Base-by-base conservation (phyloP, 306 rosid genomes). In the Canavalia gladiata region DNA sequence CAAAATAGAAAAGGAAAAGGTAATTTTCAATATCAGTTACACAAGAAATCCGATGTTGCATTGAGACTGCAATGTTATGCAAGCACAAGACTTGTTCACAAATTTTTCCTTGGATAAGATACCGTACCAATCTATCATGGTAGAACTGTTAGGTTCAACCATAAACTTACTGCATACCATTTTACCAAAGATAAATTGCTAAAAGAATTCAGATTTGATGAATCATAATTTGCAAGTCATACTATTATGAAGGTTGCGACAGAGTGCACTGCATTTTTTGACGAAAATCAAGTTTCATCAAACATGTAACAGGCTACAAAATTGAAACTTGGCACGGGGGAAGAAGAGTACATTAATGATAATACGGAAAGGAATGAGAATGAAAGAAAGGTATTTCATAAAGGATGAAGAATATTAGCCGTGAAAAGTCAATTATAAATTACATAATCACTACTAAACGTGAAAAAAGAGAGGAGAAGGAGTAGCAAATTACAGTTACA, bases 151-250 rank as follows among this genome's bases (percentile, higher is more conserved):
- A 54, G 68, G 8, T 54, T 78, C 57, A 67, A 8, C 34, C 11
- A 29, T 13, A 54, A 76, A 35, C 51, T 42, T 2, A 59, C 18
- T 4, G 65, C 30, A 34, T 10, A 41, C 12, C 66, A 18, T 18
- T 18, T 37, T 37, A n/a, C 50, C 77, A 49, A 12, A 6, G 46
- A 6, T 12, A 9, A 63, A 52, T 52, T 77, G 63, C 78, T 3
- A 34, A 57, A 64, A 82, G 76, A 82, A 75, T 71, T 64, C 58
- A 46, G 34, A 35, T n/a, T 7, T 63, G 56, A 56, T 5, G 75
- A 72, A 72, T 47, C 57, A 30, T 50, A 39, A 80, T 18, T 33
- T 39, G 68, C 9, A 68, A 84, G 66, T 74, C 60, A 47, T 29
- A 12, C 47, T 71, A 33, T 45, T 12, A 50, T 28, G 29, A 76